Conservation (phyloP, 305 asterid species). For the Withania somnifera region DNA sequence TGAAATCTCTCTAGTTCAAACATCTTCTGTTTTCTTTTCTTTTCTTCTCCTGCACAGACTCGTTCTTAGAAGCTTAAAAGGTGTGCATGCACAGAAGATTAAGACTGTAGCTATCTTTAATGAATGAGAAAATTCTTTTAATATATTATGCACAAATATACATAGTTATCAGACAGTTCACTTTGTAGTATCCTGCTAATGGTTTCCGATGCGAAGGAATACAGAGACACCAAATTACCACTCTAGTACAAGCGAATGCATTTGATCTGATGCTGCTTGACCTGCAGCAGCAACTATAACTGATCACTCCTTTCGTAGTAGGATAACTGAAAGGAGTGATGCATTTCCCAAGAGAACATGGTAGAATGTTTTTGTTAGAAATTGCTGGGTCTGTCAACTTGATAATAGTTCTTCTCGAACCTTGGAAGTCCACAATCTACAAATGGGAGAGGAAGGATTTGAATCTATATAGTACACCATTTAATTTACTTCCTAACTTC, state of each 20-base stretch:
- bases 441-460: background rate
- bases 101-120: background rate
- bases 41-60: background rate
- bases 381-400: background rate
- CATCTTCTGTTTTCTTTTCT: background rate
- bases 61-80: background rate
- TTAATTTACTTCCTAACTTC: background rate
- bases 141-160: background rate
- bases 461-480: background rate
- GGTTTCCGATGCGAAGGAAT: background rate
- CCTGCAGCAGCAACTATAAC: no score
- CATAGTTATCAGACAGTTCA: background rate
- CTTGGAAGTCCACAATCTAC: background rate
- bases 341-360: background rate
- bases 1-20: slow-evolving; percentile 7
- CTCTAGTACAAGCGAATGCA: background rate
- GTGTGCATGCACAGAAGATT: background rate
- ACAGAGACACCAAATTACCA: background rate
- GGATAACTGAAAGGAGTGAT: background rate
- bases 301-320: no score
- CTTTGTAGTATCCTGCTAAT: background rate
- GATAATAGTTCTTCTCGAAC: background rate
- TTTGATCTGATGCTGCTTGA: background rate
- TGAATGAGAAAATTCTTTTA: background rate
- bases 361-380: background rate